Evolutionary conservation across 352 stramenopile species (phyloP).

Genomic region (Pythium periplocum): DNA sequence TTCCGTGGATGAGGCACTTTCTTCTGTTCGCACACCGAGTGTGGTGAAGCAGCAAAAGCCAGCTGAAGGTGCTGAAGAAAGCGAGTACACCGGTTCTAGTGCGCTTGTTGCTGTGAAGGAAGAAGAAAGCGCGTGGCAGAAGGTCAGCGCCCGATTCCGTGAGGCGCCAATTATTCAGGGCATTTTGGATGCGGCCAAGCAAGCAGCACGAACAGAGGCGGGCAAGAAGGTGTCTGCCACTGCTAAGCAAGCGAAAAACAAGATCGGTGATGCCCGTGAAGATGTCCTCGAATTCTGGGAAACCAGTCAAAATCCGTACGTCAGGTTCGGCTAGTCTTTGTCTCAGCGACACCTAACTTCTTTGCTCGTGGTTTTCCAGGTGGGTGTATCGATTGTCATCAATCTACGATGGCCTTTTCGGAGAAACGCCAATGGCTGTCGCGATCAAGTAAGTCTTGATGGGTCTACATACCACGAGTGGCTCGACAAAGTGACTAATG

Average conservation of each 20-base stretch:
- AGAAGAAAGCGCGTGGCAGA: constrained; percentile 92
- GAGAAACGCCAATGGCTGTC: constrained; percentile 94
- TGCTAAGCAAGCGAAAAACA: constrained; percentile 74
- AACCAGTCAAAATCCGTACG: constrained; percentile 97
- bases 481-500: too few species aligned
- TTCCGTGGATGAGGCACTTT: constrained; percentile 70
- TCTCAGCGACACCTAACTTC: background rate
- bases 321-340: background rate
- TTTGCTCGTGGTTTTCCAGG: constrained; percentile 15
- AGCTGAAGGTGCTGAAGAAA: constrained; percentile 29
- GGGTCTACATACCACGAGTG: too few species aligned
- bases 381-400: constrained; percentile 96
- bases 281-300: constrained; percentile 95
- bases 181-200: constrained; percentile 78
- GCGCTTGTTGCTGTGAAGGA: constrained; percentile 89
- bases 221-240: constrained; percentile 66
- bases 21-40: constrained; percentile 54
- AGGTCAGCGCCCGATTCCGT: constrained; percentile 89
- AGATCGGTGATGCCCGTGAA: constrained; percentile 75
- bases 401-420: constrained; percentile 97
- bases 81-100: constrained; percentile 64
- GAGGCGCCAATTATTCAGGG: constrained; percentile 95
- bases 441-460: constrained; percentile 71
- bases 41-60: constrained; percentile 25
- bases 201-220: constrained; percentile 69